Conservation (phyloP, 805 yeast species). For the Candida golubevii region DNA sequence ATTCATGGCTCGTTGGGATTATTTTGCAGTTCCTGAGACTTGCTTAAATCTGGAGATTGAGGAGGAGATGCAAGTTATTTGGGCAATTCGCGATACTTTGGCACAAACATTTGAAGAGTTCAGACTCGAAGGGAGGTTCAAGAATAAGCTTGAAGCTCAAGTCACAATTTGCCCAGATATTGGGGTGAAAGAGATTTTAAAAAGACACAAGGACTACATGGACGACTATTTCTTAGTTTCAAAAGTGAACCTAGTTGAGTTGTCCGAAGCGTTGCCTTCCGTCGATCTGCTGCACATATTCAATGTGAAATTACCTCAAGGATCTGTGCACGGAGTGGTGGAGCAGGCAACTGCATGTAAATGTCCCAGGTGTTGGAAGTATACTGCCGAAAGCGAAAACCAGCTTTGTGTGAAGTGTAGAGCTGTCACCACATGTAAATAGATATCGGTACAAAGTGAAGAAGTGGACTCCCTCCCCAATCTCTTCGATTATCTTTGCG, state of each 20-base stretch:
- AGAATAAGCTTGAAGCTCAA: constrained; percentile 57
- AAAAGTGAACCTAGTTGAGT: constrained; percentile 27
- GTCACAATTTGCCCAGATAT: constrained; percentile 24
- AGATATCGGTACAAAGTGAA: constrained; percentile 3
- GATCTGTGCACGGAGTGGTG: constrained; percentile 31
- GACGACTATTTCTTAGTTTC: constrained; percentile 63
- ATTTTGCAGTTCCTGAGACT: constrained; percentile 27
- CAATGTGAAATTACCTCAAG: constrained; percentile 14
- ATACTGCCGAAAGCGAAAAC: constrained; percentile 47
- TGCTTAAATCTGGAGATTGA: constrained; percentile 36
- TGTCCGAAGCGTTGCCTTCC: not conserved
- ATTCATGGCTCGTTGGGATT: constrained; percentile 16
- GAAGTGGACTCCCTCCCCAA: no score
- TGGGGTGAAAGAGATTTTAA: constrained; percentile 14
- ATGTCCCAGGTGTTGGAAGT: constrained; percentile 96
- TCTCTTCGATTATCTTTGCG: no score
- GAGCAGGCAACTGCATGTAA: constrained; percentile 48
- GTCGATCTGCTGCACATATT: not conserved
- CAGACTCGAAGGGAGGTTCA: constrained; percentile 47
- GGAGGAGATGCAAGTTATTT: constrained; percentile 42
- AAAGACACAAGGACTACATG: constrained; percentile 20
- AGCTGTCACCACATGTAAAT: constrained; percentile 31
- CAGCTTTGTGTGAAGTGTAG: constrained; percentile 66
- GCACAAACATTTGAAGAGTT: constrained; percentile 54
- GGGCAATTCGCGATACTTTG: constrained; percentile 46